Base-by-base conservation (phyloP, 192 early-diverging fungal species). In the Coemansia sp. region DNA sequence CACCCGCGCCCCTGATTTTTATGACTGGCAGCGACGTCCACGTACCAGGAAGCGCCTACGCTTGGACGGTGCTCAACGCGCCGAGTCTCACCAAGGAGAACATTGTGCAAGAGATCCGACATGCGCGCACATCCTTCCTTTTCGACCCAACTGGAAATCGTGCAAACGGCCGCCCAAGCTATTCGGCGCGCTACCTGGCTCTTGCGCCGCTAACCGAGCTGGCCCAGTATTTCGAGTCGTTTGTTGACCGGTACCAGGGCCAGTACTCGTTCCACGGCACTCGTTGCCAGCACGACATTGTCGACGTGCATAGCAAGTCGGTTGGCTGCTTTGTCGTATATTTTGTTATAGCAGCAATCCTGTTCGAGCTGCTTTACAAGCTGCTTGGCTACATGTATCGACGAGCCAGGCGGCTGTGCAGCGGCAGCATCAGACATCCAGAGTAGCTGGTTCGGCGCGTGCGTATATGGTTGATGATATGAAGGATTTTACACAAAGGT, bases 181-280 rank as follows among this genome's bases (percentile, higher is more conserved):
- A 72, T 29, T 60, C 59, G 12, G 19, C 36, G 12, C 83, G 75
- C 15, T 83, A 69, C 27, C 27, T 60, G 22, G 42, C 54, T 12
- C 60, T 85, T 6, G 65, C 74, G 2, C 86, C 88, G 0, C 58
- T 87, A 0, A 66, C 69, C 0, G 52, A 65, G 19, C 38, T 87
- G 17, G 84, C 82, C 0, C 60, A 82, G 29, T 85, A 82, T 50
- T 86, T 86, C 67, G 60, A 62, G 26, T 79, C 76, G 21, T 89
- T 87, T 72, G 87, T 86, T 67, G 68, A 56, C 18, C 74, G 85
- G 27, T 63, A 76, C 29, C 77, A 76, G 19, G 88, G 88, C 11
- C 86, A 87, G 85, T 91, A 91, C 61, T 85, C 84, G 36, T 91
- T 91, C 62, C 77, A 84, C 43, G 85, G 82, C 1, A 78, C 82